Evolutionary conservation across 2,329 filamentous ascomycete genomes (phyloP).

Genomic region (Neopestalotiopsis clavispora): DNA sequence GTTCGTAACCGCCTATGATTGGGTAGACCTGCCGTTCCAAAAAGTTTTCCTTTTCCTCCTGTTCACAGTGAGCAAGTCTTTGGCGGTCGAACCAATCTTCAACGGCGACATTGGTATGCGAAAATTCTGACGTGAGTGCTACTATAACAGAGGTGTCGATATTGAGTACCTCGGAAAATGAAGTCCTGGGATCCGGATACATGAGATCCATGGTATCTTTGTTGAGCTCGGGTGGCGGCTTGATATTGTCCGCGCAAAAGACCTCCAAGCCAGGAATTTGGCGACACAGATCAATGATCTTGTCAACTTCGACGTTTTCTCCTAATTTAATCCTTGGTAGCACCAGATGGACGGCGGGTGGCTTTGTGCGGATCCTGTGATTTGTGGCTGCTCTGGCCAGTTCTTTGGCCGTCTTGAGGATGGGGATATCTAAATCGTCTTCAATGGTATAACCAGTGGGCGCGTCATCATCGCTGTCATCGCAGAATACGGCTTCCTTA

Average conservation of each 20-base stretch:
- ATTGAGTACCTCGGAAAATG: slow-evolving; percentile 47
- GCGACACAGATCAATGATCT: slow-evolving; percentile 31
- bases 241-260: slow-evolving; percentile 27
- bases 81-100: slow-evolving; percentile 56
- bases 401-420: slow-evolving; percentile 34
- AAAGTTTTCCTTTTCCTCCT: slow-evolving; percentile 66
- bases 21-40: slow-evolving; percentile 66
- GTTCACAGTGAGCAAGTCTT: slow-evolving; percentile 67
- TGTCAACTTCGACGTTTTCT: slow-evolving; percentile 31
- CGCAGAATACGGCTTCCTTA: slow-evolving; percentile 35
- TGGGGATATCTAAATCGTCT: slow-evolving; percentile 32
- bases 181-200: slow-evolving; percentile 32
- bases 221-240: slow-evolving; percentile 26
- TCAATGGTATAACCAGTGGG: slow-evolving; percentile 19
- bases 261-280: slow-evolving; percentile 28
- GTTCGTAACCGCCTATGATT: slow-evolving; percentile 55
- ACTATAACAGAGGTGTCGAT: slow-evolving; percentile 74
- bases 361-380: slow-evolving; percentile 32
- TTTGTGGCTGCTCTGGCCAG: slow-evolving; percentile 31
- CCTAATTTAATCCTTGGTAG: slow-evolving; percentile 34
- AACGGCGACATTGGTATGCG: slow-evolving; percentile 51
- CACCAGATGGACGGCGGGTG: slow-evolving; percentile 29
- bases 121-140: slow-evolving; percentile 75
- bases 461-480: slow-evolving; percentile 31
- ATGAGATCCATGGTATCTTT: slow-evolving; percentile 29